Base-by-base conservation (phyloP, 2,329 filamentous ascomycete genomes). In the Diaporthe vexans region DNA sequence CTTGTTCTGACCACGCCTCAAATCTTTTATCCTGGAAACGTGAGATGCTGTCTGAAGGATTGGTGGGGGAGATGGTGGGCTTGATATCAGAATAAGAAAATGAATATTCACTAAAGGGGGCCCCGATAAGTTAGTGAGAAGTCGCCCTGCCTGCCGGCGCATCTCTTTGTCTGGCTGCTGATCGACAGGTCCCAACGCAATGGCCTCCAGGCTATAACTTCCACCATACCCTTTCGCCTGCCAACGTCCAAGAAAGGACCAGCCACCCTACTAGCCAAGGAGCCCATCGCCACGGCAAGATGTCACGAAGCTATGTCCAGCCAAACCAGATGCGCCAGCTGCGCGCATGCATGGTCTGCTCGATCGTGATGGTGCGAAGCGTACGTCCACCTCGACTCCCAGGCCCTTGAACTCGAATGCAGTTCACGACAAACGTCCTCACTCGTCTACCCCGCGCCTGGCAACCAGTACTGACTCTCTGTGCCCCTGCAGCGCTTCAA, bases 301-400 rank as follows among this genome's bases (percentile, higher is more conserved):
- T 72, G 70, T 63, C 70, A 19, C 58, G 48, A 40, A 72, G 48
- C 57, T 72, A 72, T 56, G 57, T 72, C 24, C 57, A 63, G 24
- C 70, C 70, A 56, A 72, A 72, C 33, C 46, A 54, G 48, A 72
- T 72, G 70, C 70, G 70, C 70, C 70, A 72, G 70, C 17, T 46
- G 78, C 95, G 97, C 85, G 97, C 97, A 81, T 99, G 97, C 88
- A 98, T 99, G 95, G 95, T 98, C 79, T 99, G 97, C 91, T 96
- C 95, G 72, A 94, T 98, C 82, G 94, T 98, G 77, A 95, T 96
- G 88, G 93, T 94, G 76, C 91, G 93, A 81, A 89, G 88, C 78
- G 94, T 95, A 86, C 78, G 89, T 82, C 17, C 11, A 52, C 19
- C 37, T 29, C 67, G n/a, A 57, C 13, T 6, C 40, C n/a, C 70